Conservation (phyloP, 2,329 filamentous ascomycete genomes). For the Ophiocordyceps polyrhachis-furcata region DNA sequence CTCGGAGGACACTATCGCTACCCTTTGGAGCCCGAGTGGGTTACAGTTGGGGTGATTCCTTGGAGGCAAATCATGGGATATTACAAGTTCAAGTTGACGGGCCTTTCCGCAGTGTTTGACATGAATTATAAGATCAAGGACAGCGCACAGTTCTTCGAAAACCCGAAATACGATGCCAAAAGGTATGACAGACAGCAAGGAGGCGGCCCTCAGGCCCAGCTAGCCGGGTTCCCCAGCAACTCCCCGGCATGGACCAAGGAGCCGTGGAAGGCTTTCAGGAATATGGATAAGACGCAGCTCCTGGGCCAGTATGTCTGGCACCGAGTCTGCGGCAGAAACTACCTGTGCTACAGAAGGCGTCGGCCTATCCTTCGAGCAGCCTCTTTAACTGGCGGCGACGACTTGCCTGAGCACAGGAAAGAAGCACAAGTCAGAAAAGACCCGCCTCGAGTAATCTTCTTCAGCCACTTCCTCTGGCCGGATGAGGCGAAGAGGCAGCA, state of each 20-base stretch:
- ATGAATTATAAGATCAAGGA: not conserved
- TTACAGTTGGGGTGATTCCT: not conserved
- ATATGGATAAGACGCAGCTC: not conserved
- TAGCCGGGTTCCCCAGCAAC: not conserved
- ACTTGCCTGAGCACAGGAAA: not conserved
- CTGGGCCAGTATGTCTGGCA: not conserved
- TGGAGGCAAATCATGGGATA: not conserved
- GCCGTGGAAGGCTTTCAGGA: not conserved
- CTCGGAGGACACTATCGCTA: not conserved
- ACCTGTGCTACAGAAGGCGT: not conserved
- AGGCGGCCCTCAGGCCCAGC: not conserved
- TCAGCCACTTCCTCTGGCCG: slow-evolving; percentile 1
- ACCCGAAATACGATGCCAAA: not conserved
- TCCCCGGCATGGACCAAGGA: not conserved
- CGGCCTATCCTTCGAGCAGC: not conserved
- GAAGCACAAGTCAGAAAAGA: not conserved
- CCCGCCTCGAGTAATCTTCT: not conserved
- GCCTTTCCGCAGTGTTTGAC: not conserved
- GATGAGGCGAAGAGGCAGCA: slow-evolving; percentile 1
- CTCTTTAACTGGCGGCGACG: not conserved
- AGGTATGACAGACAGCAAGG: not conserved
- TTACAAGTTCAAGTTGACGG: not conserved
- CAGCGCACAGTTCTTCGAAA: not conserved
- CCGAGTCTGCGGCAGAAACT: not conserved
- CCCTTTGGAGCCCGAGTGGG: not conserved